Base-by-base conservation (phyloP, 495 filamentous ascomycete genomes). In the Aspergillus coremiiformis region DNA sequence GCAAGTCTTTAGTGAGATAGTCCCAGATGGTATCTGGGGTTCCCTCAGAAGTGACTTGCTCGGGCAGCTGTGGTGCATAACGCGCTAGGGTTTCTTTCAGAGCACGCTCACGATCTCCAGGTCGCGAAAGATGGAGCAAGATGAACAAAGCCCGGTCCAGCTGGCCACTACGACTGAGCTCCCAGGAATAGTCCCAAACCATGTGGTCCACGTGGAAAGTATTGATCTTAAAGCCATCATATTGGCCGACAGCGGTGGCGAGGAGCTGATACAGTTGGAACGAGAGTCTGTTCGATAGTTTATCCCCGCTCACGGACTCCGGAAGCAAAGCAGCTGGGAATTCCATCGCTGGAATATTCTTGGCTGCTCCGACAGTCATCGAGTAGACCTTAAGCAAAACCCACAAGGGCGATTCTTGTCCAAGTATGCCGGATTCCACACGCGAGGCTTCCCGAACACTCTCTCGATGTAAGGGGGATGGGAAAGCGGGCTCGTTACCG, bases 381-480 rank as follows among this genome's bases (percentile, higher is more conserved):
- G 88, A 78, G 66, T 89, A 91, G 19, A 90, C 72, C 62, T 87
- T 89, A 29, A 96, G 69, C 0, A 98, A 77, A 14, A 86, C 84
- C 87, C 89, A 95, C 12, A 96, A 76, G 7, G 93, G 74, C 64
- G 92, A 90, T 60, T 91, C 80, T 26, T 81, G 82, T 7, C 66
- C 70, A 20, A 67, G 39, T 17, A 64, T 67, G 52, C 79, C 67
- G 10, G 76, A 68, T n/a, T 58, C 62, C 37, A 69, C 56, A n/a
- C 77, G 64, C 17, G 66, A 56, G 53, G 82, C 74, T 3, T 73
- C 60, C 71, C 78, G 80, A 22, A 72, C 64, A 43, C 76, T 68
- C 47, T 84, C 79, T 14, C 75, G 56, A 61, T 83, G 84, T 63
- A 79, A 80, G 4, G 85, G 80, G 19, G 70, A 55, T 12, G 88